Evolutionary conservation across 1,284 basidiomycete species (phyloP), one percentile per base, ranked within the genome.

Genomic region (Ustilago bromivora): DNA sequence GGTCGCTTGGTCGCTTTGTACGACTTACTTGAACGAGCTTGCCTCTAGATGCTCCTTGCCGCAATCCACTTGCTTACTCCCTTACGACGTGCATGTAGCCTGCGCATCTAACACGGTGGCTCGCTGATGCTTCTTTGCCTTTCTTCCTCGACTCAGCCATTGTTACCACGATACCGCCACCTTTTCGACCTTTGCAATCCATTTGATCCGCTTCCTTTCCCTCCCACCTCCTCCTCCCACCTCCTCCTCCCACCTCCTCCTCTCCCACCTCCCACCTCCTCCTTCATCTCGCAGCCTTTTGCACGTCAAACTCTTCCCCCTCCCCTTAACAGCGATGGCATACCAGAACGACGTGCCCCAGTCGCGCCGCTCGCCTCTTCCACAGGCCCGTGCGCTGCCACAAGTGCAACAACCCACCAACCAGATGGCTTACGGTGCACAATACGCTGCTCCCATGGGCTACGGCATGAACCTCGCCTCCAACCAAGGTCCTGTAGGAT

Each of bases 401-500:
- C 81, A 82, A 31, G 71, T 73, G 2, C 71, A 82, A 59, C 81
- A 82, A 52, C 81, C 81, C 63, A 79, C 79, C 60, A 71, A 76
- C 23, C 71, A 78, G 66, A 77, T 79, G 66, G 81, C 81, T 34
- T 82, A 81, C 57, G 81, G 79, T 35, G 81, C 81, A 4, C 81
- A 82, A 60, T 82, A 76, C 38, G 78, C 80, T 53, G 78, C 80
- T 53, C 80, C 78, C 19, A 69, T 76, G 57, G 80, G 77, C 11
- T 79, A 78, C 66, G 71, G 72, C 58, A 74, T 79, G 69, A 75
- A 71, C 53, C 57, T 59, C 41, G 65, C 66, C 15, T 53, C 57
- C 58, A 68, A 65, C 46, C 64, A 69, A 38, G 66, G 69, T 15
- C 69, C 71, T 4, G 72, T 70, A 35, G 76, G 61, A 28, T 82